Evolutionary conservation across 2,329 filamentous ascomycete genomes (phyloP).

Genomic region (Chaetoscypha palmicola): DNA sequence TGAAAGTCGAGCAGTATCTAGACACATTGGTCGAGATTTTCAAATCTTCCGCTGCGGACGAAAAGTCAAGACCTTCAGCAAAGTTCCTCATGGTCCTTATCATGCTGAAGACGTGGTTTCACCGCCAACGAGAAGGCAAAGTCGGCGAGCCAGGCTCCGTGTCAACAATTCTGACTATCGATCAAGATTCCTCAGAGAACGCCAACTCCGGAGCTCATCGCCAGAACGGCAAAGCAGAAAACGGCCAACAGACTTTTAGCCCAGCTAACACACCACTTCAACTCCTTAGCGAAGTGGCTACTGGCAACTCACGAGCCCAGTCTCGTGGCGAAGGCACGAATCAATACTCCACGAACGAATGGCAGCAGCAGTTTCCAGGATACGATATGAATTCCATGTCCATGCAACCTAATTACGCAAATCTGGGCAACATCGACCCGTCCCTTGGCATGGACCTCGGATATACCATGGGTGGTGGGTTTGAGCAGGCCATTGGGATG

Average conservation of each 20-base stretch:
- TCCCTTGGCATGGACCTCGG: conserved; percentile 25
- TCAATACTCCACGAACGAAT: conserved; percentile 22
- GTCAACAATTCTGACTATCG: conserved; percentile 1
- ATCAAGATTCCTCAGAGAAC: conserved; percentile 2
- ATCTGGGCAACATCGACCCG: conserved; percentile 26
- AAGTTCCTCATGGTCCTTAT: conserved; percentile 66
- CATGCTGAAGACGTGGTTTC: conserved; percentile 60
- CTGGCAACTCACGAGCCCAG: conserved; percentile 28
- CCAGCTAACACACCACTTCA: conserved; percentile 33
- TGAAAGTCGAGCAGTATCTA: conserved; percentile 60
- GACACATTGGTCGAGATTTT: conserved; percentile 65
- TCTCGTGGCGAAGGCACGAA: conserved; percentile 17
- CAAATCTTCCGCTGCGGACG: conserved; percentile 52
- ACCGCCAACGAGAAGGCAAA: conserved; percentile 28
- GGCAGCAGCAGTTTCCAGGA: conserved; percentile 16
- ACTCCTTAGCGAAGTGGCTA: conserved; percentile 36
- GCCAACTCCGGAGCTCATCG: neutral
- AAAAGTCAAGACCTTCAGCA: conserved; percentile 56
- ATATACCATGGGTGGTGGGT: conserved; percentile 27
- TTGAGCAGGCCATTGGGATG: conserved; percentile 31
- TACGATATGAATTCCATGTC: conserved; percentile 20
- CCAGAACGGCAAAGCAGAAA: conserved; percentile 15
- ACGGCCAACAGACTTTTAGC: conserved; percentile 24
- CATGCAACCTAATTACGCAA: conserved; percentile 11
- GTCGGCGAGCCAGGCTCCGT: conserved; percentile 2